Base-by-base conservation (phyloP, 805 yeast genomes). In the Ogataea ramenticola region DNA sequence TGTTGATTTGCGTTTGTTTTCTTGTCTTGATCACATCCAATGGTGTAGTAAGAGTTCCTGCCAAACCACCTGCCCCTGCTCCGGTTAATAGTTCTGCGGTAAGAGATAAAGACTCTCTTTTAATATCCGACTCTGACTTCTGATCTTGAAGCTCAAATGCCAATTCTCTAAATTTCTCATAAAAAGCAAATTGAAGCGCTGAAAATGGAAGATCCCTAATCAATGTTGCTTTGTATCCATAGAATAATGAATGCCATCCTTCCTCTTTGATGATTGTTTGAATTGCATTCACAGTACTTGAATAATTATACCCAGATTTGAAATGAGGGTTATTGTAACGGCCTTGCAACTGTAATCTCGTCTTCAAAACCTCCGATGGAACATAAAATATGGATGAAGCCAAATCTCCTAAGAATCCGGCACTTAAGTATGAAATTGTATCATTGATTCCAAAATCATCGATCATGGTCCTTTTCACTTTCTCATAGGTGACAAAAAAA, bases 141-240 rank as follows among this genome's bases (percentile, higher is more conserved):
- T n/a, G 48, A 55, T 30, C 50, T 9, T 59, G 45, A 11, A 69
- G 43, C 4, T 46, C 41, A 46, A 68, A 80, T 1, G 91, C 88
- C 54, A 67, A 63, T 49, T 75, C 72, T 55, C 95, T 71, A 52
- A 84, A 82, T 57, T 79, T 77, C 63, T 93, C 99, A 64, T 93
- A 93, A 55, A 93, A 91, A 40, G 98, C 96, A 68, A 93, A 84
- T 60, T 93, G 99, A 42, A 93, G 71, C 1, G 97, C 98, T 52
- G 96, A 85, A 64, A 93, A 93, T 7, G 99, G 99, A 52, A 93
- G 67, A 58, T 93, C 99, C 50, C 99, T 76, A 19, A 84, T 77
- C 47, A 93, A 67, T 0, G 99, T 93, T 24, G 97, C 98, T 61
- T 86, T 89, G 66, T 91, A 93, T 0, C 99, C 99, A 61, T 77